Evolutionary conservation across 768 basidiomycete genomes (phyloP), one percentile per base, ranked within the genome.

Genomic region (Kwoniella sp.): DNA sequence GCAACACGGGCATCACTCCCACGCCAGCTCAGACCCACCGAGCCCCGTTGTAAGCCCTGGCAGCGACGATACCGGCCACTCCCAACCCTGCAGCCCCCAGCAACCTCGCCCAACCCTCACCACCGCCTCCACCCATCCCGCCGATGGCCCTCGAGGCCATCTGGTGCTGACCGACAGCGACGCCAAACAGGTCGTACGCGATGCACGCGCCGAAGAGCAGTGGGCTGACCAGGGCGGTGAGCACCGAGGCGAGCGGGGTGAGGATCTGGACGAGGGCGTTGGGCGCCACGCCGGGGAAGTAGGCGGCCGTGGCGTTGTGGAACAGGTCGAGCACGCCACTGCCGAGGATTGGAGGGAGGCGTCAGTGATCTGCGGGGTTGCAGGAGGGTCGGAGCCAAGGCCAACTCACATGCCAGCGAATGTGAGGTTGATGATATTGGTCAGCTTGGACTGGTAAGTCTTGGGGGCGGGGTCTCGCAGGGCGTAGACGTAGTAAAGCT

Each of bases 391-490:
- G 22, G 32, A 19, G 17, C 19, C 22, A 23, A 34, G 1, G 29
- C 37, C 38, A 15, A 62, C 62, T 57, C 50, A 67, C 58, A 71
- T 57, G 22, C 70, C 70, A 11, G 70, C 68, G 50, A 72, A 72
- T 19, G 68, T 70, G 53, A 68, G 63, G 20, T 59, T 62, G 34
- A 66, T 49, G 20, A 60, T 50, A 50, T 67, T 70, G 50, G 69
- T 70, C 44, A 69, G 46, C 46, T 65, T 59, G 23, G 63, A 46
- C 39, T 73, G 65, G 37, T 66, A 67, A 9, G 60, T 67, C 3
- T 40, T 57, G 3, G 69, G 66, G 4, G 36, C 22, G 9, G 34
- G 39, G 34, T 67, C 54, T 7, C 69, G 56, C 15, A 60, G 44
- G 39, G 50, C 46, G 52, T 64, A 60, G 19, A 63, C 53, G 60